Percentiles rank a stretch among this genome's conserved stretches.
Conservation (phyloP, 148 eudicot genomes). For the Rhododendron mucronatum region DNA sequence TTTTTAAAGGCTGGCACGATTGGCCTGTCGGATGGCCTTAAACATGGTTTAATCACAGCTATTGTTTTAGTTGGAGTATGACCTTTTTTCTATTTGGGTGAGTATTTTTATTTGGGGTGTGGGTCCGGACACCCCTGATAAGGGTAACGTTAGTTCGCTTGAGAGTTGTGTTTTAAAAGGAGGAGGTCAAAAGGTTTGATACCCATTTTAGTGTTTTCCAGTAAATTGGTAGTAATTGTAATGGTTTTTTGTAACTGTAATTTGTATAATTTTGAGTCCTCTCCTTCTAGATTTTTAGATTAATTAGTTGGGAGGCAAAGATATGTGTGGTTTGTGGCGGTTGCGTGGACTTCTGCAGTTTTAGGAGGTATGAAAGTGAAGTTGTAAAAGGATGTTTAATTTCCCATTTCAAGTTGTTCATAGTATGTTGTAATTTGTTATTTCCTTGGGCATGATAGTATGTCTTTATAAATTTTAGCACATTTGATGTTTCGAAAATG, state of each 20-base stretch:
- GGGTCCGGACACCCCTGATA: too few species aligned
- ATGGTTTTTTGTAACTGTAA: not conserved
- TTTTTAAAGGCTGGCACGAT: slow-evolving; percentile 5
- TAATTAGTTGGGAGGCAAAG: not conserved
- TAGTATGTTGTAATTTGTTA: not conserved
- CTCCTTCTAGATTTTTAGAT: not conserved
- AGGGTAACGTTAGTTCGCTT: too few species aligned
- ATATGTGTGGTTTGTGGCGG: not conserved
- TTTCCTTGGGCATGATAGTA: not conserved
- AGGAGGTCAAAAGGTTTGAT: too few species aligned
- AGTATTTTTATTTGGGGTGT: too few species aligned
- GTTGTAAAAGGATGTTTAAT: not conserved
- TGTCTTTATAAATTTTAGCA: too few species aligned
- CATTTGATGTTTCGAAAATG: not conserved
- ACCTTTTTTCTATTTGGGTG: too few species aligned
- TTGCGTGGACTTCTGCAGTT: not conserved
- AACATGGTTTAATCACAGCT: not conserved
- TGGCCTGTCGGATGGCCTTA: not conserved
- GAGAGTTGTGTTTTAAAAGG: too few species aligned
- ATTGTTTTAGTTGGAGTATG: not conserved
- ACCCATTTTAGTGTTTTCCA: not conserved
- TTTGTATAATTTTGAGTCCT: not conserved
- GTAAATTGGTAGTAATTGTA: not conserved
- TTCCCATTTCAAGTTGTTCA: not conserved
- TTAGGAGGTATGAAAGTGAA: not conserved